Base-by-base conservation (phyloP, 1,284 basidiomycete species). In the Leccinum fallax region DNA sequence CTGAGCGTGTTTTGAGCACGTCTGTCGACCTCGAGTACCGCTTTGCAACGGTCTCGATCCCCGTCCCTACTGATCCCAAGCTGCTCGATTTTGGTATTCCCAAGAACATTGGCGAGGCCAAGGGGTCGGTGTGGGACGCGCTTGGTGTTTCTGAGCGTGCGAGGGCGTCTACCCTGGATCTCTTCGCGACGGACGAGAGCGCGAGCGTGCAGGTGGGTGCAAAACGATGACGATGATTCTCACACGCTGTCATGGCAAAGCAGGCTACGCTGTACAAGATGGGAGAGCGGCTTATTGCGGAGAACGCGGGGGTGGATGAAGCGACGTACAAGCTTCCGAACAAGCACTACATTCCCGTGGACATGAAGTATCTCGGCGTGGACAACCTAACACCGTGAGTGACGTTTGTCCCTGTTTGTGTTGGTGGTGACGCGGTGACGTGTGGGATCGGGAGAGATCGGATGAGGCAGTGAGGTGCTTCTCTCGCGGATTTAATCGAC, bases 241-340 rank as follows among this genome's bases (percentile, higher is more conserved):
- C 32, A 9, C 48, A 59, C n/a, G 16, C 38, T 60, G 55, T 48
- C 36, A 64, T 15, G 34, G 46, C 9, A 26, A 16, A 5, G 58
- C 70, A 94, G 88, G 94, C 95, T 13, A 97, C 94, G 53, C 80
- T 96, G 61, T 97, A 90, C 84, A 92, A 91, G 77, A 97, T 97
- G 87, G 92, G 84, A 1, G 84, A 91, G 67, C 81, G 82, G 6
- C 83, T 97, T 64, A 78, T 97, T 32, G 76, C 76, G 6, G 84
- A 89, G 72, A 91, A 94, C 72, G 74, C 74, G 24, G 80, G 81
- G 4, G 82, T 97, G 21, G 73, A 82, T 54, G 78, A 78, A 9
- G 89, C 94, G 46, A 82, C 83, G 30, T 97, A 96, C 78, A 79
- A 81, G 55, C 81, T 97, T 32, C 96, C 96, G 9, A 98, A 98